These are phyloP conservation scores for Sclerospora graminicola DNA, from an alignment of 352 stramenopile genomes.

Conservation along the genomic window DNA sequence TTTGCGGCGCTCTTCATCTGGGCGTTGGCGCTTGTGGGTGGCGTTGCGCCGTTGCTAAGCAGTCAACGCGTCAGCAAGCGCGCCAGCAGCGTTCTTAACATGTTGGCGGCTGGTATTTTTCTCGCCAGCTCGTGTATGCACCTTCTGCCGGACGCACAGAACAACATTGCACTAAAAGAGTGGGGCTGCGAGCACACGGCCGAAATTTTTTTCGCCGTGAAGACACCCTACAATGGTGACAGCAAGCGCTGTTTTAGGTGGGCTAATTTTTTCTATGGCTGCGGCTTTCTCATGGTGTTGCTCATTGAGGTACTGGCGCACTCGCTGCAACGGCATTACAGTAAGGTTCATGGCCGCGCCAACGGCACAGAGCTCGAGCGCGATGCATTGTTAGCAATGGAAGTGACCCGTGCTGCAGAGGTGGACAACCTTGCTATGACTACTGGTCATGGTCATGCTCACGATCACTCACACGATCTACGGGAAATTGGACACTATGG, in stretches of 20 bases:
- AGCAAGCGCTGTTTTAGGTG: constrained; percentile 54
- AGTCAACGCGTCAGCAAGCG: constrained; percentile 24
- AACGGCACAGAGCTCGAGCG: constrained; percentile 12
- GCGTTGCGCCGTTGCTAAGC: constrained; percentile 40
- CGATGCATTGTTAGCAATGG: constrained; percentile 15
- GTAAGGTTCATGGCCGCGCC: constrained; percentile 11
- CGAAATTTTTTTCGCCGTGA: constrained; percentile 24
- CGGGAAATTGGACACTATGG: constrained; percentile 19
- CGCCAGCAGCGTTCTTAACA: constrained; percentile 61
- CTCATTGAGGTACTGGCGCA: constrained; percentile 66
- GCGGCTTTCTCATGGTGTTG: constrained; percentile 66
- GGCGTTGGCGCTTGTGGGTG: constrained; percentile 39
- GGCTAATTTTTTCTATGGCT: constrained; percentile 73
- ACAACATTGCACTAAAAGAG: constrained; percentile 40
- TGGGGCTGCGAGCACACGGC: constrained; percentile 35
- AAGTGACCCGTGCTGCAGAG: constrained; percentile 8
- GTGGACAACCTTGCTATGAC: constrained; percentile 3
- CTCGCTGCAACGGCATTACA: constrained; percentile 36
- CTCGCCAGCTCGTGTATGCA: constrained; percentile 71
- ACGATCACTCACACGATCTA: constrained; percentile 2
- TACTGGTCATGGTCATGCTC: constrained; percentile 4
- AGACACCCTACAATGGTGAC: constrained; percentile 15
- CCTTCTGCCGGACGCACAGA: constrained; percentile 62
- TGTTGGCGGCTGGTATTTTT: constrained; percentile 74
- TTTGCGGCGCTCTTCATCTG: constrained; percentile 46